Percentiles rank a stretch among this genome's conserved stretches.
phyloP scores from a whole-genome alignment of 768 basidiomycete genomes.

The Macrolepiota fuliginosa region DNA sequence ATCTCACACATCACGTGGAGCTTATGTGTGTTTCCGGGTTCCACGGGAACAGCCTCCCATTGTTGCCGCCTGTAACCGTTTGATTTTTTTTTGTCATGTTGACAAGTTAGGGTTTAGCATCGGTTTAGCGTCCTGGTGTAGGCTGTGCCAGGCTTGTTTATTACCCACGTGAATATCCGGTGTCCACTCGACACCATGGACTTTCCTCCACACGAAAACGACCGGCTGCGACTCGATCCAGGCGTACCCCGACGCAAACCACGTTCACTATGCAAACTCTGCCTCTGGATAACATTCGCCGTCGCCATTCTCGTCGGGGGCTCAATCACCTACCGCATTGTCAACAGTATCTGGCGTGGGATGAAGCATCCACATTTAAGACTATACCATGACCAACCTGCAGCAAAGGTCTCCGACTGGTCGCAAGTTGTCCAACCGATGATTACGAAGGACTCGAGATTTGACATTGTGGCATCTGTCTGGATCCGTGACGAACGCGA shows the following conservation, averaged over 20 bases:
- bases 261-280: conserved; percentile 6
- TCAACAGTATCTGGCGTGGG: not conserved
- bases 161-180: not conserved
- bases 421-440: conserved; percentile 18
- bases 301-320: not conserved
- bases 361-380: not conserved
- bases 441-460: conserved; percentile 13
- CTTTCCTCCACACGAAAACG: not conserved
- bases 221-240: conserved; percentile 4
- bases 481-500: conserved; percentile 13
- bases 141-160: too few relatives aligned
- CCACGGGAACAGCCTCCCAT: too few relatives aligned
- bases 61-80: too few relatives aligned
- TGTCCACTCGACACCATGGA: not conserved
- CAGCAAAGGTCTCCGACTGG: conserved; percentile 1
- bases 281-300: not conserved
- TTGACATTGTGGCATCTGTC: conserved; percentile 19
- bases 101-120: too few relatives aligned
- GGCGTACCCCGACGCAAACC: conserved; percentile 10
- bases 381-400: conserved; percentile 1
- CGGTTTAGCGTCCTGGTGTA: too few relatives aligned
- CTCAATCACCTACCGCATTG: not conserved
- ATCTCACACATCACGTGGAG: not conserved
- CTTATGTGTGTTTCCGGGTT: not conserved
- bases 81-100: too few relatives aligned